Evolutionary conservation across 2,329 filamentous ascomycete species (phyloP), one percentile per base, ranked within the genome.

Genomic region (Coniochaeta ligniaria): DNA sequence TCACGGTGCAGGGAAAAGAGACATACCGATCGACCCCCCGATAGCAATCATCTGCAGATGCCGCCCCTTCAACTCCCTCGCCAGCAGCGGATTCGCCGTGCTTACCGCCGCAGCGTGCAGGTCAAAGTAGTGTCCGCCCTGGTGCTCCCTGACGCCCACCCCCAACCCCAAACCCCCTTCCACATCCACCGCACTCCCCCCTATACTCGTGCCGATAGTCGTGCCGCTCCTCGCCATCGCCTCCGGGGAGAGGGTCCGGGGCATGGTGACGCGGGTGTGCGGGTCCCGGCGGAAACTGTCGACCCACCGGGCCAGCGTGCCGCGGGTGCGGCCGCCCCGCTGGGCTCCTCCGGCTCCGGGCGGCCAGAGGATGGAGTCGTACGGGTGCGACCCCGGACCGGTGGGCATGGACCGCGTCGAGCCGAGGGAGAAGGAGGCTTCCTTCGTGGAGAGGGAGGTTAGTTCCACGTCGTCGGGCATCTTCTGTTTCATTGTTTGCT

Each of bases 1-100:
- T n/a, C n/a, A n/a, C n/a, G n/a, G 24, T 33, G 5, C 20, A 22
- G n/a, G 2, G 20, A 14, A 4, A 12, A 54, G 17, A 64, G 11
- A 52, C 47, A 7, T 8, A 85, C 90, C 90, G 68, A 96, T 96
- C 12, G 90, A 94, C 50, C 93, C 93, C 67, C 92, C 92, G 66
- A 97, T 96, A 16, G 94, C 94, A 79, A 97, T 97, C 94, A 97
- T 97, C 78, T 97, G 93, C 71, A 97, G 72, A 78, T 98, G 94
- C 56, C 92, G 83, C 22, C 87, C 86, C 75, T 96, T 95, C 66
- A 96, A 76, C 72, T 86, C 88, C 69, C 92, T 82, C 58, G 89
- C 85, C 58, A 98, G 80, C 8, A 89, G 86, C 54, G 90, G 88
- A 65, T 87, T 82, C 4, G 91, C 89, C 1, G 91, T 93, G 70